These are phyloP conservation scores for Neurospora sp. DNA, from an alignment of 2,329 filamentous ascomycete genomes.

Conservation along the genomic window DNA sequence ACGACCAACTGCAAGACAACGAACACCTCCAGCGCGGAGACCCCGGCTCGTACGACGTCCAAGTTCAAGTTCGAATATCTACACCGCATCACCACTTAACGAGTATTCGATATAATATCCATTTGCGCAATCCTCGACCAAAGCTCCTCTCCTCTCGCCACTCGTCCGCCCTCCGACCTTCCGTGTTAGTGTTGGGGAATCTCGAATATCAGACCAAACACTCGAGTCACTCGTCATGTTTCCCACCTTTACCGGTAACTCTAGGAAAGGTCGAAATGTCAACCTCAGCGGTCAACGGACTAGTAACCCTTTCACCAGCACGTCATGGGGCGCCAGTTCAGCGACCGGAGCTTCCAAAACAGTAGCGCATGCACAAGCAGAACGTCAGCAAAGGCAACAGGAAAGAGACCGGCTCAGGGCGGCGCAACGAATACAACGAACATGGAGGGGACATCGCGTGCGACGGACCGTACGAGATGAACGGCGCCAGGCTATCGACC, in stretches of 20 bases:
- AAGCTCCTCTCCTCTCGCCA: not conserved
- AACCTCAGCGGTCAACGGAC: constrained; percentile 77
- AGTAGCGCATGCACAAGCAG: constrained; percentile 77
- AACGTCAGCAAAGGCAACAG: constrained; percentile 68
- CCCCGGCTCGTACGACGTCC: not conserved
- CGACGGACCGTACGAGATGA: constrained; percentile 47
- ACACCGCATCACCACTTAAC: not conserved
- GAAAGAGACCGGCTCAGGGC: constrained; percentile 72
- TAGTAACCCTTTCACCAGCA: constrained; percentile 67
- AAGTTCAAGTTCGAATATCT: not conserved
- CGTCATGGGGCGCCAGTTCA: constrained; percentile 45
- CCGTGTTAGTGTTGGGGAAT: not conserved
- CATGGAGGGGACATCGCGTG: constrained; percentile 69
- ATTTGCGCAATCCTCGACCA: not conserved
- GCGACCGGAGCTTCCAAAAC: constrained; percentile 63
- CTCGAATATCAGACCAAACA: constrained; percentile 7
- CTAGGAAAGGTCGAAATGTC: constrained; percentile 78
- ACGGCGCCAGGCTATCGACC: constrained; percentile 56
- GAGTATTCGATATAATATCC: not conserved
- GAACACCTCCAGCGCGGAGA: not conserved
- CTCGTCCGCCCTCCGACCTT: not conserved
- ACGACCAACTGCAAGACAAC: not conserved
- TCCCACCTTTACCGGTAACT: constrained; percentile 80
- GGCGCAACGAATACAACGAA: constrained; percentile 62
- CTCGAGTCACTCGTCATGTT: constrained; percentile 53